phyloP scores from a whole-genome alignment of 2,329 filamentous ascomycete species.

The Ampelomyces quisqualis region DNA sequence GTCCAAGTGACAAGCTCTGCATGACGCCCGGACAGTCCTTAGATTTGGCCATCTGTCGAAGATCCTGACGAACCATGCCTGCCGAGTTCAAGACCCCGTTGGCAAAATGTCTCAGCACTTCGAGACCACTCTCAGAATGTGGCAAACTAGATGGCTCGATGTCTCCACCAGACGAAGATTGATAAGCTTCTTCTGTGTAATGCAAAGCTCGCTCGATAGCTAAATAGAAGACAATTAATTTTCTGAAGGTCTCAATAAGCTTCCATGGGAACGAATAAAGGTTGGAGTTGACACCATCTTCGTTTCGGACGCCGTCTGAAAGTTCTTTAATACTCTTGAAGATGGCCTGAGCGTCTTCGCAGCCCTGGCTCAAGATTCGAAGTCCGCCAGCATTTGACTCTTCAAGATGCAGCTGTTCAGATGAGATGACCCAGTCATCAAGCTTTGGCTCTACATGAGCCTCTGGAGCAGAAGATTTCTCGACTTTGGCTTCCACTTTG shows the following conservation, averaged over 20 bases:
- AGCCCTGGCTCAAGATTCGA: conserved; percentile 18
- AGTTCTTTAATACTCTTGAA: conserved; percentile 22
- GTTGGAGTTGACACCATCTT: conserved; percentile 26
- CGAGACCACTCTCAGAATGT: conserved; percentile 13
- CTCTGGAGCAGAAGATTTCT: background rate
- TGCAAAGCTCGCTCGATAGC: conserved; percentile 30
- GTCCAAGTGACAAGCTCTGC: conserved; percentile 25
- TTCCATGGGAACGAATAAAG: conserved; percentile 27
- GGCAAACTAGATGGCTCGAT: conserved; percentile 3
- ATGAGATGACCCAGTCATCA: conserved; percentile 26
- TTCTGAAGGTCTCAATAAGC: conserved; percentile 25
- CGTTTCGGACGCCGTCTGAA: conserved; percentile 28
- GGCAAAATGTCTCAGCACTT: conserved; percentile 22
- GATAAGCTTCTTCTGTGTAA: conserved; percentile 11
- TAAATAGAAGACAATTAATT: conserved; percentile 27
- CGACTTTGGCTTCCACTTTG: background rate
- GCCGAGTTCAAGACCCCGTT: conserved; percentile 16
- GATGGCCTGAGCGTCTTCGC: conserved; percentile 11
- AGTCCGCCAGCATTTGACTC: conserved; percentile 16
- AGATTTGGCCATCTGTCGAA: conserved; percentile 31
- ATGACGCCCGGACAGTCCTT: conserved; percentile 8
- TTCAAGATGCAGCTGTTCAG: conserved; percentile 23
- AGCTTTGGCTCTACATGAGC: no score
- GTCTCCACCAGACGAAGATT: background rate
- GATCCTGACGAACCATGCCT: conserved; percentile 17